Percentiles rank a stretch among this genome's conserved stretches.
phyloP scores from a whole-genome alignment of 495 filamentous ascomycete species.

The Chaetomidium leptoderma region DNA sequence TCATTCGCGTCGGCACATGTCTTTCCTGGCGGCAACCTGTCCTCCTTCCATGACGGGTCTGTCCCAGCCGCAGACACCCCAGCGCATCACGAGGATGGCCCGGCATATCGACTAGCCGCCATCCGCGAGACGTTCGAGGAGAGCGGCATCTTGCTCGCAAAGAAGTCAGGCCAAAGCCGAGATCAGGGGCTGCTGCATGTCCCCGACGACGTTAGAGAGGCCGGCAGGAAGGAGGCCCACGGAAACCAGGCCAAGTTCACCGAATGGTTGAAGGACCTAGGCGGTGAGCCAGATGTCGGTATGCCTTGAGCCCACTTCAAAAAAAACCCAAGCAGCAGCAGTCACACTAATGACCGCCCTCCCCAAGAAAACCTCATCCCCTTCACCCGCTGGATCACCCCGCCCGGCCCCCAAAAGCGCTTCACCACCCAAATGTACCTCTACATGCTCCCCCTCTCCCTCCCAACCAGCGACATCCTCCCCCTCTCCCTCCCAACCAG shows the following conservation, averaged over 20 bases:
- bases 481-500: conserved; percentile 28
- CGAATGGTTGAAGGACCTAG: conserved; percentile 60
- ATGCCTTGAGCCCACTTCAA: conserved; percentile 19
- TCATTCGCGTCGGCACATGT: conserved; percentile 92
- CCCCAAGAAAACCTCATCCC: conserved; percentile 61
- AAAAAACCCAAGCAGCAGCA: not conserved
- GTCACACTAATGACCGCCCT: not conserved
- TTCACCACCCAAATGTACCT: conserved; percentile 96
- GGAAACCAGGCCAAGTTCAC: conserved; percentile 52
- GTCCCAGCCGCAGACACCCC: conserved; percentile 45
- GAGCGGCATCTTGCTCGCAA: conserved; percentile 78
- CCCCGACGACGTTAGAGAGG: conserved; percentile 55
- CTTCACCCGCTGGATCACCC: conserved; percentile 91
- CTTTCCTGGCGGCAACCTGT: conserved; percentile 90
- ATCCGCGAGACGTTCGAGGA: conserved; percentile 94
- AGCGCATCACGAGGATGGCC: conserved; percentile 60
- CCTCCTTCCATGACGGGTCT: conserved; percentile 61
- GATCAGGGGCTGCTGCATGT: conserved; percentile 49
- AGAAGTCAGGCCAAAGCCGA: conserved; percentile 32
- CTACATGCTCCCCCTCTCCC: conserved; percentile 73
- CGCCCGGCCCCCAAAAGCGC: conserved; percentile 61
- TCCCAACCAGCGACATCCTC: not conserved
- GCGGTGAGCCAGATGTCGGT: conserved; percentile 65
- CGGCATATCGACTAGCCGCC: conserved; percentile 69
- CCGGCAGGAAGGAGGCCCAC: conserved; percentile 66